Conservation (phyloP, 208 protist species). For the Crithidia bombi region DNA sequence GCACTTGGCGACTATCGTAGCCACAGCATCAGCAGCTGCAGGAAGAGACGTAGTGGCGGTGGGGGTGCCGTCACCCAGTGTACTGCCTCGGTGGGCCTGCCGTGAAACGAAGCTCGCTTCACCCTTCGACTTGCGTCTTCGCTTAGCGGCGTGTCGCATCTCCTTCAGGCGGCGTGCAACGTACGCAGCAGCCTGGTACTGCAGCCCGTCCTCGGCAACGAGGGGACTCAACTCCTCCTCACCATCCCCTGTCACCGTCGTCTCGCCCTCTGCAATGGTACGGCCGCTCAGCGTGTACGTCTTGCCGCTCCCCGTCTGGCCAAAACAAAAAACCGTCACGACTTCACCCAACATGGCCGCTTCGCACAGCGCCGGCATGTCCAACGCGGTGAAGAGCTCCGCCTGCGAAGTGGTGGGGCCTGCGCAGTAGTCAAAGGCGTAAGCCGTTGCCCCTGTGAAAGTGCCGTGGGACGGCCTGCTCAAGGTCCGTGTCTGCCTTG, state of each 20-base stretch:
- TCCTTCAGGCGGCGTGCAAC: conserved; percentile 46
- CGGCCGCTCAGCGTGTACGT: conserved; percentile 87
- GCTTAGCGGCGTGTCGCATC: conserved; percentile 15
- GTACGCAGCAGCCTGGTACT: conserved; percentile 69
- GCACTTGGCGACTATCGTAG: conserved; percentile 38
- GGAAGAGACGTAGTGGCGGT: neutral
- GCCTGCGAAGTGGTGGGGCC: conserved; percentile 61
- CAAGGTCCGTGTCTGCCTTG: neutral
- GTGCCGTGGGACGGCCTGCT: neutral
- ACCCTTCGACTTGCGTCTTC: neutral
- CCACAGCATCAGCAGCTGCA: neutral
- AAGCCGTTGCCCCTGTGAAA: conserved; percentile 20
- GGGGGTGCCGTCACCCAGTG: too few species aligned
- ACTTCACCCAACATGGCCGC: conserved; percentile 76
- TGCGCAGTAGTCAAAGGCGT: conserved; percentile 68
- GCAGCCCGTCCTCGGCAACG: conserved; percentile 69
- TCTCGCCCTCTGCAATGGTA: conserved; percentile 24
- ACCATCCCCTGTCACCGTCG: neutral
- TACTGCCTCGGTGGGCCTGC: too few species aligned
- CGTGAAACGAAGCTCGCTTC: too few species aligned
- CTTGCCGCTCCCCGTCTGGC: conserved; percentile 91
- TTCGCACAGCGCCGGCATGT: conserved; percentile 69
- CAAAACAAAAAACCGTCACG: conserved; percentile 90
- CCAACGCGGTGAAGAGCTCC: conserved; percentile 51
- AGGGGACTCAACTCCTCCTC: too few species aligned